phyloP scores from a whole-genome alignment of 345 rosid species.

The Arabidopsis suecica region DNA sequence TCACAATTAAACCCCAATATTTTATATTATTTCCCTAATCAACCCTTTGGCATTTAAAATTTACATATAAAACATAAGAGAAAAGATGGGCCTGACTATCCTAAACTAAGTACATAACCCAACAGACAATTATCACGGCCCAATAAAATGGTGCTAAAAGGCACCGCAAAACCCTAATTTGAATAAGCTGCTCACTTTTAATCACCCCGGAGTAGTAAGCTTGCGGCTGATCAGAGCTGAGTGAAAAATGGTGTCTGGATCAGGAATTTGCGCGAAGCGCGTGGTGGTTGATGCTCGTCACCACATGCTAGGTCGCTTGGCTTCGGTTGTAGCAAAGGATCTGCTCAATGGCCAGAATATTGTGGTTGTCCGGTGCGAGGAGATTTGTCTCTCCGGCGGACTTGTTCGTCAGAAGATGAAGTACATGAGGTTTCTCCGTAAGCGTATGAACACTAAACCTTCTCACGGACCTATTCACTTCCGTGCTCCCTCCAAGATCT shows the following conservation, averaged over 20 bases:
- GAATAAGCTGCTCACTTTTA: not conserved
- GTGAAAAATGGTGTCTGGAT: constrained; percentile 80
- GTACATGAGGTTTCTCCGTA: constrained; percentile 83
- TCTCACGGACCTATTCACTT: constrained; percentile 95
- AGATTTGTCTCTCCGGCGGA: constrained; percentile 85
- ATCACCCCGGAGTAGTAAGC: constrained; percentile 3
- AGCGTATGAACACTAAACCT: constrained; percentile 96
- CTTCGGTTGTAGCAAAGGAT: constrained; percentile 79
- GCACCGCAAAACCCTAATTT: constrained; percentile 30
- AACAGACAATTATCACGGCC: not conserved
- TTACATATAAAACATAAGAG: not conserved
- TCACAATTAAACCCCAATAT: not conserved
- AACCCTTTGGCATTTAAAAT: not conserved
- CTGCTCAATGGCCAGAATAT: constrained; percentile 84
- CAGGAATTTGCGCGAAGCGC: constrained; percentile 72
- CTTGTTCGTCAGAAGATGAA: constrained; percentile 92
- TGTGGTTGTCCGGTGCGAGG: constrained; percentile 82
- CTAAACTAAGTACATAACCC: no score
- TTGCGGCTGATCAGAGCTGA: constrained; percentile 27
- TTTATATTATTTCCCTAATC: not conserved
- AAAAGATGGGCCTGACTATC: not conserved
- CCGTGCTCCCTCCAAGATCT: constrained; percentile 90
- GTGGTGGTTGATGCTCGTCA: constrained; percentile 88
- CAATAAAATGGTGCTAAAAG: not conserved
- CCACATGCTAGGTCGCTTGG: constrained; percentile 84